Evolutionary conservation across 371 early-diverging fungal genomes (phyloP), one percentile per base, ranked within the genome.

Genomic region (Amoeboaphelidium occidentale): DNA sequence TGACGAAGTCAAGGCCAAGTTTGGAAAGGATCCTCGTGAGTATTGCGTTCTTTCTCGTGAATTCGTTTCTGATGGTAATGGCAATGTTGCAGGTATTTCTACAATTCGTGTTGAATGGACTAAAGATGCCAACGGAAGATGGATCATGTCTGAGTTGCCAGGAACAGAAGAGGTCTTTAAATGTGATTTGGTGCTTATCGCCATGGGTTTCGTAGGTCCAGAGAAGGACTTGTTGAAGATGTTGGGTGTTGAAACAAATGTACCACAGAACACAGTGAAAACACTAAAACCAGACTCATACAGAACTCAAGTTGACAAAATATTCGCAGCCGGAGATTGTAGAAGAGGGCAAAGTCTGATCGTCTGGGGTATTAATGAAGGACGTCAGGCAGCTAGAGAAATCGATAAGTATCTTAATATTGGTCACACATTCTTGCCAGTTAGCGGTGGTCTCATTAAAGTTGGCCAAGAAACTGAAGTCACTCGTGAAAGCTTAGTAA

Each of bases 301-400:
- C 44, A 44, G 20, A 22, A 44, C 44, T 10, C 4, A 23, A 4
- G 44, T 20, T 44, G 12, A 4, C 6, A 22, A 22, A 23, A 44
- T 44, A 14, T 44, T 14, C 23, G 43, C 50, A 22, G 45, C 43
- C 25, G 50, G 28, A 27, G 96, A 94, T 67, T 90, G 91, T 63
- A 78, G 92, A 43, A 75, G 92, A 27, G 96, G 96, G 25, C 89
- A 89, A 67, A 77, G 78, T 20, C 62, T 94, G 51, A 81, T 94
- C 54, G 96, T 94, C 24, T 89, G 88, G 88, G 92, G 83, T 58
- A 90, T 94, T 62, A 87, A 85, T 58, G 96, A 94, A 67, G 96
- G 96, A 43, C 76, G 96, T 28, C 78, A 81, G 64, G 82, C 84
- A 47, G 96, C 96, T 2, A 75, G 90, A 27, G 87, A 89, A 60